phyloP scores from a whole-genome alignment of 2,329 filamentous ascomycete genomes.

The Fusarium camptoceras region DNA sequence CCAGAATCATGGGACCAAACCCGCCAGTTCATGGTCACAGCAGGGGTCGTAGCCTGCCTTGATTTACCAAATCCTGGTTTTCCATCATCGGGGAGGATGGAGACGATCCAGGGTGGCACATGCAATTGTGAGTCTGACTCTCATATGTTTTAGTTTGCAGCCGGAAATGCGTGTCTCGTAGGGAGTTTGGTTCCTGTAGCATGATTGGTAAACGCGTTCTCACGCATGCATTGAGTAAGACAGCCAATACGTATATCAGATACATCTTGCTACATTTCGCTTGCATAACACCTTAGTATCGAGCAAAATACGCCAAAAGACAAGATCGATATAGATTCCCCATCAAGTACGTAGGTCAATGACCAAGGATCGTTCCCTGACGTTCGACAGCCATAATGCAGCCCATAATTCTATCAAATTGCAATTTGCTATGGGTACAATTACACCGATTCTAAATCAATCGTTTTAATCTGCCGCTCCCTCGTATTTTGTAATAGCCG shows the following conservation, averaged over 20 bases:
- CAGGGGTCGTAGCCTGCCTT: constrained; percentile 31
- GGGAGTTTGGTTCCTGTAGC: neutral
- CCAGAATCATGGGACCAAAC: constrained; percentile 5
- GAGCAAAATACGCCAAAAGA: neutral
- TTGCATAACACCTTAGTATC: constrained; percentile 1
- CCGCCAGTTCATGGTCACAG: constrained; percentile 7
- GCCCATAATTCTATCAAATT: constrained; percentile 21
- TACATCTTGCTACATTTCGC: constrained; percentile 4
- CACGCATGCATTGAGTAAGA: neutral
- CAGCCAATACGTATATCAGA: neutral
- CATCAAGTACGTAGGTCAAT: constrained; percentile 4
- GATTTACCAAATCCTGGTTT: constrained; percentile 8
- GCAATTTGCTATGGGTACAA: constrained; percentile 30
- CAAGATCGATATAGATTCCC: constrained; percentile 15
- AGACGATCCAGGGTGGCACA: constrained; percentile 12
- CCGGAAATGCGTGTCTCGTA: neutral
- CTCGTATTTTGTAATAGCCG: constrained; percentile 1
- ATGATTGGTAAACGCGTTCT: neutral
- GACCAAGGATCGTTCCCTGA: constrained; percentile 2
- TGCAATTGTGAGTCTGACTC: neutral
- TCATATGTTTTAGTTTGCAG: neutral
- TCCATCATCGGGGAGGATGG: constrained; percentile 14
- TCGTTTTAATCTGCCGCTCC: constrained; percentile 6
- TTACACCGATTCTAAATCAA: constrained; percentile 32
- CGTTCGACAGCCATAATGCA: constrained; percentile 12